Percentiles rank a stretch among this genome's conserved stretches.
Conservation (phyloP, 495 filamentous ascomycete genomes). For the Mycothermus thermophilus region DNA sequence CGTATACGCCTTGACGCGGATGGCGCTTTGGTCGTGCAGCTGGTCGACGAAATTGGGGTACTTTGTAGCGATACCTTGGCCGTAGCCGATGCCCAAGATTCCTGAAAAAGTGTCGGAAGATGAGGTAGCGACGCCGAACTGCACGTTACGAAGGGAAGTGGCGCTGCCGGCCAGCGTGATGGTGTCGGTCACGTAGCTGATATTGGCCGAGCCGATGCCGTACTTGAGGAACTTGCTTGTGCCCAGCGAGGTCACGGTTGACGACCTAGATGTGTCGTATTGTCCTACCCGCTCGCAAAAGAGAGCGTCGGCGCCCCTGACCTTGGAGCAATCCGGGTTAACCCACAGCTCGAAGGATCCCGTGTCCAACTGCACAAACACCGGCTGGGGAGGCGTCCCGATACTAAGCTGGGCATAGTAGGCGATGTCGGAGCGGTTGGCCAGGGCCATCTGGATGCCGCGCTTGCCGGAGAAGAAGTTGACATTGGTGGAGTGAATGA, state of each 20-base stretch:
- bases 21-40: slow-evolving; percentile 26
- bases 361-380: slow-evolving; percentile 36
- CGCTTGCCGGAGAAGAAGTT: slow-evolving; percentile 26
- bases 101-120: slow-evolving; percentile 31
- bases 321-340: slow-evolving; percentile 31
- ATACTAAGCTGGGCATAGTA: slow-evolving; percentile 39
- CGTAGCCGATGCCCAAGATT: slow-evolving; percentile 35
- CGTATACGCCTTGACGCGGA: slow-evolving; percentile 32
- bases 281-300: slow-evolving; percentile 31
- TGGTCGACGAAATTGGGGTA: slow-evolving; percentile 36
- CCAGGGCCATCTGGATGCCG: slow-evolving; percentile 28
- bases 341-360: slow-evolving; percentile 40
- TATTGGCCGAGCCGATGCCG: slow-evolving; percentile 32
- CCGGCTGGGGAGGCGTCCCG: slow-evolving; percentile 32
- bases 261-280: slow-evolving; percentile 26
- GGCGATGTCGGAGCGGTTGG: slow-evolving; percentile 35
- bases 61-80: slow-evolving; percentile 23
- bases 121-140: slow-evolving; percentile 31
- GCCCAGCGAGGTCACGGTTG: slow-evolving; percentile 18
- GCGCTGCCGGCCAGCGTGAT: slow-evolving; percentile 27
- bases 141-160: slow-evolving; percentile 22
- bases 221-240: slow-evolving; percentile 27
- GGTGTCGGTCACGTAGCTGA: slow-evolving; percentile 32
- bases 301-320: slow-evolving; percentile 21
- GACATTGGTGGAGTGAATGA: slow-evolving; percentile 34